These are phyloP conservation scores for Fusarium sp. DNA, from an alignment of 2,329 filamentous ascomycete species.

Conservation along the genomic window DNA sequence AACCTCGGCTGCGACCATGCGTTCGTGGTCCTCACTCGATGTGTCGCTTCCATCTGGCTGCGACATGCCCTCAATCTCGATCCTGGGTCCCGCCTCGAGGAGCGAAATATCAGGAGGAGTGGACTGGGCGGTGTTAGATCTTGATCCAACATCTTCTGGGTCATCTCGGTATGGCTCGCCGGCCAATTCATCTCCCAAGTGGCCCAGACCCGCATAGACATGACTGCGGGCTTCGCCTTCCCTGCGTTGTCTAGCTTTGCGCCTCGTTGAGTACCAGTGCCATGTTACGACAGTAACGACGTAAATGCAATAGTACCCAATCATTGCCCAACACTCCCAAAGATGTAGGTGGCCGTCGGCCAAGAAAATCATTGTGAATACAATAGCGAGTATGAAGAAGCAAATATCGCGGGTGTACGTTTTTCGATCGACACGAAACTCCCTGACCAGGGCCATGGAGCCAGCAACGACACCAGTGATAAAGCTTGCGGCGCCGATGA, in stretches of 20 bases:
- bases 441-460: constrained; percentile 95
- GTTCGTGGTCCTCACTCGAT: constrained; percentile 67
- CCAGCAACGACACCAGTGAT: constrained; percentile 97
- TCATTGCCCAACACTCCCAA: constrained; percentile 94
- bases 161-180: constrained; percentile 74
- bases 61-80: constrained; percentile 60
- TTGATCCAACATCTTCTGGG: constrained; percentile 54
- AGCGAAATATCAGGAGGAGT: constrained; percentile 55
- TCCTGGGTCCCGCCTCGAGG: constrained; percentile 61
- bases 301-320: constrained; percentile 90
- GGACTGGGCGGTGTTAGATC: constrained; percentile 26
- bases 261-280: constrained; percentile 85
- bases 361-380: constrained; percentile 88
- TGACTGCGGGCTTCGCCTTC: constrained; percentile 81
- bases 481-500: constrained; percentile 94
- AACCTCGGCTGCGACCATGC: constrained; percentile 82
- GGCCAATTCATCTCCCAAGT: constrained; percentile 65
- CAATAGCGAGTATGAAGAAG: constrained; percentile 90
- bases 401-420: constrained; percentile 92
- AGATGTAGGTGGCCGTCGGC: constrained; percentile 84
- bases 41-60: constrained; percentile 61
- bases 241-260: constrained; percentile 70
- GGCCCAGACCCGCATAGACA: constrained; percentile 69
- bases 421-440: constrained; percentile 89
- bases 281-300: constrained; percentile 88